phyloP scores from a whole-genome alignment of 2,329 filamentous ascomycete genomes.

The Pleomassaria siparia region DNA sequence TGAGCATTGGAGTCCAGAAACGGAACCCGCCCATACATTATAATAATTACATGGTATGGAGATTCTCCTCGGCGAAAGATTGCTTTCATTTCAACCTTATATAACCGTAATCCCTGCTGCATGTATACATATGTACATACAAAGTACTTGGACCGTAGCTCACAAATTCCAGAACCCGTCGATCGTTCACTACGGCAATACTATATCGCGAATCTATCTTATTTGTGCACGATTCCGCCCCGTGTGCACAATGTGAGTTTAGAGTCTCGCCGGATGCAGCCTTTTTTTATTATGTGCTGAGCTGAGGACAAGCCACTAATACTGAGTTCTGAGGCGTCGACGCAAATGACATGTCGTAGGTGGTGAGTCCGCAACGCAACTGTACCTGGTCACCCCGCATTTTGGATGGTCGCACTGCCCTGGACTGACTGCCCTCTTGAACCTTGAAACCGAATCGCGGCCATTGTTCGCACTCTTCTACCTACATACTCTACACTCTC shows the following conservation, averaged over 20 bases:
- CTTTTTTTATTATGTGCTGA: not conserved
- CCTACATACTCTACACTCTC: not conserved
- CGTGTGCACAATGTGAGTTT: not conserved
- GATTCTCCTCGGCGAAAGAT: too few relatives aligned
- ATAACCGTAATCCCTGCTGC: too few relatives aligned
- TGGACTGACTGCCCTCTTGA: not conserved
- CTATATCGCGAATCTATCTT: not conserved
- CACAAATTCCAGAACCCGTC: too few relatives aligned
- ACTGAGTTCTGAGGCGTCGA: not conserved
- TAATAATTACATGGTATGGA: too few relatives aligned
- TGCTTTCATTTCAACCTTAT: too few relatives aligned
- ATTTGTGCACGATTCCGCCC: not conserved
- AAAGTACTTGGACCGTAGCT: too few relatives aligned
- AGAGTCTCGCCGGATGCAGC: constrained; percentile 1
- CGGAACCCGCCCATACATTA: too few relatives aligned
- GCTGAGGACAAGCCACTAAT: not conserved
- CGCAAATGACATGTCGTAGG: not conserved
- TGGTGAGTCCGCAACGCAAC: not conserved
- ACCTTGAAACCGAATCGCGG: too few relatives aligned
- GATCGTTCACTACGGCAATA: not conserved
- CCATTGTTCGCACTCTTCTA: not conserved
- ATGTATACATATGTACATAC: too few relatives aligned
- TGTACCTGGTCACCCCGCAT: not conserved
- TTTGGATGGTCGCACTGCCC: not conserved
- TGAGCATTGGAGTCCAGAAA: too few relatives aligned